Base-by-base conservation (phyloP, 2,329 filamentous ascomycete species). In the Ophiostoma novo-ulmi region DNA sequence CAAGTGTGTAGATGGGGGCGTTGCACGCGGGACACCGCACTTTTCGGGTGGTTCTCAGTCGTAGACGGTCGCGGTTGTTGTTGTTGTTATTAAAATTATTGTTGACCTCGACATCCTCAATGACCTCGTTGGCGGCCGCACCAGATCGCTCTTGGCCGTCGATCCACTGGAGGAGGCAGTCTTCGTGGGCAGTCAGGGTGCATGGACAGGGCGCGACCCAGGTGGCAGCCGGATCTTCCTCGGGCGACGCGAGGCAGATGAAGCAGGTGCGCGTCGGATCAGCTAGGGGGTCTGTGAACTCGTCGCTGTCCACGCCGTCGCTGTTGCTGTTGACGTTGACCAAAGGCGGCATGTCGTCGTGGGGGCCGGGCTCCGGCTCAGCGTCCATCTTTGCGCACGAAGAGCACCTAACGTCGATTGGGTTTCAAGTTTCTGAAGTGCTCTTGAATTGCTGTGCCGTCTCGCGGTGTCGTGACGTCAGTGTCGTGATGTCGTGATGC, bases 121-220 rank as follows among this genome's bases (percentile, higher is more conserved):
- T 31, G 5, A 39, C 36, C 7, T 65, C 63, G 63, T 39, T 22
- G 7, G 20, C 11, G 11, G 20, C 36, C 20, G 35, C 63, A 36
- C 36, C 20, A 10, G 85, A 13, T 68, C 22, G 80, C 81, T 84
- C 1, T 85, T 83, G 80, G 97, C 93, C 77, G 93, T 87, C 77
- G 22, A 98, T 90, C 94, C 94, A 99, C 76, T 93, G 91, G 55
- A 98, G 84, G 74, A 98, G 85, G 78, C 94, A 97, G 72, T 88
- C 87, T 78, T 98, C 93, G 78, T 99, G 95, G 1, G 94, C 95
- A 70, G 92, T 91, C 55, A 99, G 84, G 14, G 92, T 93, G 80
- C 95, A 99, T 0, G 90, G 91, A 78, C 95, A 99, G 1, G 95
- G 94, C 70, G 91, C 91, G 64, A 92, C 89, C 94, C 95, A 99